Evolutionary conservation across 192 early-diverging fungal genomes (phyloP).

Genomic region (Podila epicladia): DNA sequence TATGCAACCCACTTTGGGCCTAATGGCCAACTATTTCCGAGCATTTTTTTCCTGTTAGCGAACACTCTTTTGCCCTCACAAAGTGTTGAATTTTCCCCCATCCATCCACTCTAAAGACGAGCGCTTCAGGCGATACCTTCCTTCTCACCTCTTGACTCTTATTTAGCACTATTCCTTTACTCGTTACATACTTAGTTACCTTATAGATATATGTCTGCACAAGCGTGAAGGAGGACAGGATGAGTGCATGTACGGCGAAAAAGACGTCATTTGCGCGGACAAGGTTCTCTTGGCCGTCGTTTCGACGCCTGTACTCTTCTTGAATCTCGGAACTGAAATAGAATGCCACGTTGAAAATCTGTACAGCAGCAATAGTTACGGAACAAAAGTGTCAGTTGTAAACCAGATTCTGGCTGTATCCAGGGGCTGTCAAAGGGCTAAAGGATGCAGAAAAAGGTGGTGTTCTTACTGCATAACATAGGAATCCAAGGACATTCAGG

Average conservation of each 20-base stretch:
- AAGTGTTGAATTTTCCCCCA: background rate
- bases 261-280: slow-evolving; percentile 85
- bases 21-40: background rate
- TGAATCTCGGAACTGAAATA: slow-evolving; percentile 68
- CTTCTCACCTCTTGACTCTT: background rate
- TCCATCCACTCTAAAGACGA: background rate
- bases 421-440: background rate
- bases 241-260: slow-evolving; percentile 85
- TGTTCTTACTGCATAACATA: slow-evolving; percentile 74
- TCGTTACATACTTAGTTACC: slow-evolving; percentile 27
- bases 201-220: slow-evolving; percentile 72
- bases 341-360: slow-evolving; percentile 79
- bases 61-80: background rate
- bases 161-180: background rate
- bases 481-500: slow-evolving; percentile 86
- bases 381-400: background rate
- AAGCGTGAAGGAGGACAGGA: slow-evolving; percentile 66
- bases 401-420: background rate
- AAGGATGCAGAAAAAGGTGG: background rate
- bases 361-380: background rate
- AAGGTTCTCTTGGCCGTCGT: slow-evolving; percentile 72
- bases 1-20: background rate
- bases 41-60: background rate
- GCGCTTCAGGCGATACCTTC: background rate
- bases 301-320: slow-evolving; percentile 74